phyloP scores from a whole-genome alignment of 2,329 filamentous ascomycete genomes.

The Ilyonectria mors-panacis region DNA sequence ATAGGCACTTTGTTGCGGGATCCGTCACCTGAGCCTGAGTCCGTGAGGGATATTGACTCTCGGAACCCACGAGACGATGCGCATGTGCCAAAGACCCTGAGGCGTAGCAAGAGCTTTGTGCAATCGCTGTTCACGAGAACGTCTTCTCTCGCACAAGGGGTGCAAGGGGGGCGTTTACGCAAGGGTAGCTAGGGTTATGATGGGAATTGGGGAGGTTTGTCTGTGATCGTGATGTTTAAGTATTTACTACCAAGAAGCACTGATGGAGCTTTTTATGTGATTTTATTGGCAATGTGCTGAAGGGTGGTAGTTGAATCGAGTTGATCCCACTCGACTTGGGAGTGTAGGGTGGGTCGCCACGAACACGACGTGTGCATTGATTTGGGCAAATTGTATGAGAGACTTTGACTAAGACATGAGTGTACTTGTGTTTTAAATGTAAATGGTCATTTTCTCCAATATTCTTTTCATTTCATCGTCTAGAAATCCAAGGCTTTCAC shows the following conservation, averaged over 20 bases:
- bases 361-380: no score
- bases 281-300: neutral
- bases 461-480: no score
- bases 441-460: neutral
- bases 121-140: constrained; percentile 56
- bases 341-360: neutral
- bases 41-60: neutral
- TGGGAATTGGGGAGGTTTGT: no score
- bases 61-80: neutral
- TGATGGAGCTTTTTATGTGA: neutral
- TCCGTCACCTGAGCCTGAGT: neutral
- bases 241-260: neutral
- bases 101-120: constrained; percentile 64
- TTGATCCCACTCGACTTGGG: neutral
- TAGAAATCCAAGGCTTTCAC: no score
- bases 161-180: neutral
- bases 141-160: constrained; percentile 19
- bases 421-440: neutral
- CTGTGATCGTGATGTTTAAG: neutral
- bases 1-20: neutral
- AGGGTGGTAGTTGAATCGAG: neutral
- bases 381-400: neutral
- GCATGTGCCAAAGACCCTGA: constrained; percentile 43
- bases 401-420: neutral
- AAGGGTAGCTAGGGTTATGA: neutral